Evolutionary conservation across 2,329 filamentous ascomycete genomes (phyloP).

Genomic region (Daldinia sp.): DNA sequence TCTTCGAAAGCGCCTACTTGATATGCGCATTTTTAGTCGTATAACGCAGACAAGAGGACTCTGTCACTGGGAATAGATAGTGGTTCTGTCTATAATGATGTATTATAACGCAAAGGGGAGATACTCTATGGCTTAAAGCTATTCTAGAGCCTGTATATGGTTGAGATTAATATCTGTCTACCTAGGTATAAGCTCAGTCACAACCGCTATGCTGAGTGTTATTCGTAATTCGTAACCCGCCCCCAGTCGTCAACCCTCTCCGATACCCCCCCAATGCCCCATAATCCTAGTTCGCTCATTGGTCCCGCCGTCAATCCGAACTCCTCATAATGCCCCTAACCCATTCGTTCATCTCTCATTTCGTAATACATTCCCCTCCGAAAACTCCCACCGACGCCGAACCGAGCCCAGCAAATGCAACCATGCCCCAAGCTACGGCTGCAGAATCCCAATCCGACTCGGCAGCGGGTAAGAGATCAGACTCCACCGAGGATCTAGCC

Average conservation of each 20-base stretch:
- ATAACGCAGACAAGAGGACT: too few relatives aligned
- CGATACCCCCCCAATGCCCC: background rate
- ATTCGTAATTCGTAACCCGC: background rate
- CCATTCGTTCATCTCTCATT: constrained; percentile 40
- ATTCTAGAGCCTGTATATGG: background rate
- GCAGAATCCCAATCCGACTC: constrained; percentile 58
- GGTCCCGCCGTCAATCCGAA: background rate
- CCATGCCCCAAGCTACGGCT: constrained; percentile 57
- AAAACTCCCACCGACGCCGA: constrained; percentile 56
- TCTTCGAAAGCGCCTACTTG: background rate
- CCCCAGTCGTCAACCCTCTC: too few relatives aligned
- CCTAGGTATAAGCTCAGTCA: background rate
- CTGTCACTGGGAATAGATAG: too few relatives aligned
- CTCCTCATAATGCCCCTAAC: background rate
- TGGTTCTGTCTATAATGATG: background rate
- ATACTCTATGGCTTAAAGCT: background rate
- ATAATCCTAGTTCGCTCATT: constrained; percentile 29
- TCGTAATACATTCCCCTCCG: constrained; percentile 56
- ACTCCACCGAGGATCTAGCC: constrained; percentile 47
- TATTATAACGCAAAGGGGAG: background rate
- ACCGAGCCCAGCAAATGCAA: constrained; percentile 55
- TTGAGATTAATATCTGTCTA: background rate
- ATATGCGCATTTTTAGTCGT: too few relatives aligned
- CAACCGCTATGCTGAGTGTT: background rate
- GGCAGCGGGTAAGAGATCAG: constrained; percentile 52